Conservation (phyloP, 2,329 filamentous ascomycete genomes). For the Penicillium psychrosexuale region DNA sequence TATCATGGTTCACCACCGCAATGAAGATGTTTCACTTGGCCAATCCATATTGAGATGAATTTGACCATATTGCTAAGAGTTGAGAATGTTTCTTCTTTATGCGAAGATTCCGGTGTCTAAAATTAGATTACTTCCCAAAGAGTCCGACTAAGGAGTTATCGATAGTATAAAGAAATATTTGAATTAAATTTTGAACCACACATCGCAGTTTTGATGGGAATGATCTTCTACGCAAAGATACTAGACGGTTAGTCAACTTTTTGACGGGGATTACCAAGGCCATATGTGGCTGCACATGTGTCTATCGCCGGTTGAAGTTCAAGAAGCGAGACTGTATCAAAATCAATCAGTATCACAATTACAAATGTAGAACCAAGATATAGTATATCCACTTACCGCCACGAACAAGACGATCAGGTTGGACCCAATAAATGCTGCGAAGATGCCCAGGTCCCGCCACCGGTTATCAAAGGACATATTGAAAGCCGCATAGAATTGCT, state of each 20-base stretch:
- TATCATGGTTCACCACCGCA: too few relatives aligned
- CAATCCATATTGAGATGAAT: too few relatives aligned
- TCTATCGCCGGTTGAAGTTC: slow-evolving; percentile 47
- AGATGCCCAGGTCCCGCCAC: slow-evolving; percentile 83
- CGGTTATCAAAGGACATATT: slow-evolving; percentile 64
- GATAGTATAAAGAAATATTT: not conserved
- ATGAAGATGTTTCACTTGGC: too few relatives aligned
- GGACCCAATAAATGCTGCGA: slow-evolving; percentile 69
- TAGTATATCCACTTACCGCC: slow-evolving; percentile 44
- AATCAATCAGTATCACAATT: slow-evolving; percentile 11
- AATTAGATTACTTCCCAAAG: not conserved
- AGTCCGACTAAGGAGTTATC: not conserved
- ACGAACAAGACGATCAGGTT: slow-evolving; percentile 67
- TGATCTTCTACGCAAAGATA: not conserved
- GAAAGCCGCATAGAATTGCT: slow-evolving; percentile 72
- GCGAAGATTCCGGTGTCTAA: not conserved
- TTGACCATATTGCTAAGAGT: too few relatives aligned
- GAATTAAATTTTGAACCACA: not conserved
- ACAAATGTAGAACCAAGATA: not conserved
- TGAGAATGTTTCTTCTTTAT: too few relatives aligned
- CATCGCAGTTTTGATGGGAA: not conserved
- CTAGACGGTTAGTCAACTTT: not conserved
- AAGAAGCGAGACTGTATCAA: slow-evolving; percentile 40
- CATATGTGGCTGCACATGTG: not conserved
- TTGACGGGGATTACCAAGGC: not conserved